phyloP scores from a whole-genome alignment of 495 filamentous ascomycete species.

The Penicillium ochrochloron region DNA sequence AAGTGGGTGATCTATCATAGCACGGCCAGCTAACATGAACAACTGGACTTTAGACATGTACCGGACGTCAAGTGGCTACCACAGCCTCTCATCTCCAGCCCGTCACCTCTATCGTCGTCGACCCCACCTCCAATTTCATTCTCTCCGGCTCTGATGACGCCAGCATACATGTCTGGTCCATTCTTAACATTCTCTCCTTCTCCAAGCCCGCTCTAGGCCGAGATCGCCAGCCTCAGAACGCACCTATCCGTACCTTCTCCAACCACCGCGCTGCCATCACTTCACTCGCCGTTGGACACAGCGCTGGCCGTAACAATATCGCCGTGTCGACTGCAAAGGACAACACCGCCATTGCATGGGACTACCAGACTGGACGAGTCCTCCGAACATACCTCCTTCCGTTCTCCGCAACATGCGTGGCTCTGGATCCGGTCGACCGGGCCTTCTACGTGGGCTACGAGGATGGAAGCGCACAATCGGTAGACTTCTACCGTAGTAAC shows the following conservation, averaged over 20 bases:
- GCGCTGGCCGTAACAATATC: slow-evolving; percentile 69
- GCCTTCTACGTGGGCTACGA: slow-evolving; percentile 82
- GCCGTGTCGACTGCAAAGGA: slow-evolving; percentile 80
- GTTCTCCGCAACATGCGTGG: slow-evolving; percentile 69
- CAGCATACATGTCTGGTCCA: slow-evolving; percentile 87
- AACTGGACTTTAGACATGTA: slow-evolving; percentile 63
- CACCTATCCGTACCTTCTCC: slow-evolving; percentile 68
- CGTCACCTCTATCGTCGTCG: slow-evolving; percentile 74
- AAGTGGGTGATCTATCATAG: slow-evolving; percentile 15
- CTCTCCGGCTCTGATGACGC: slow-evolving; percentile 89
- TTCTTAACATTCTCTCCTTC: slow-evolving; percentile 73
- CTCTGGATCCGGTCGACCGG: slow-evolving; percentile 81
- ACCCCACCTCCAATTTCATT: slow-evolving; percentile 75
- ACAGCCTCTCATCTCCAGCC: slow-evolving; percentile 84
- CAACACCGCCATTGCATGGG: slow-evolving; percentile 85
- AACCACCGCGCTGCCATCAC: slow-evolving; percentile 82
- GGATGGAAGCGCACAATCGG: slow-evolving; percentile 79
- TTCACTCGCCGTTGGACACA: slow-evolving; percentile 68
- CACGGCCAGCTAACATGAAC: slow-evolving; percentile 11
- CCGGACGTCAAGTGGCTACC: slow-evolving; percentile 87
- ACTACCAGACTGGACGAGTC: slow-evolving; percentile 75
- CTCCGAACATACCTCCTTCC: slow-evolving; percentile 82
- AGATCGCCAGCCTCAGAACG: slow-evolving; percentile 50
- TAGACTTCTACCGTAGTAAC: slow-evolving; percentile 71
- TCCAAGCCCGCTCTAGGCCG: slow-evolving; percentile 44